phyloP scores from a whole-genome alignment of 2,329 filamentous ascomycete species.

The Paraconiothyrium brasiliense region DNA sequence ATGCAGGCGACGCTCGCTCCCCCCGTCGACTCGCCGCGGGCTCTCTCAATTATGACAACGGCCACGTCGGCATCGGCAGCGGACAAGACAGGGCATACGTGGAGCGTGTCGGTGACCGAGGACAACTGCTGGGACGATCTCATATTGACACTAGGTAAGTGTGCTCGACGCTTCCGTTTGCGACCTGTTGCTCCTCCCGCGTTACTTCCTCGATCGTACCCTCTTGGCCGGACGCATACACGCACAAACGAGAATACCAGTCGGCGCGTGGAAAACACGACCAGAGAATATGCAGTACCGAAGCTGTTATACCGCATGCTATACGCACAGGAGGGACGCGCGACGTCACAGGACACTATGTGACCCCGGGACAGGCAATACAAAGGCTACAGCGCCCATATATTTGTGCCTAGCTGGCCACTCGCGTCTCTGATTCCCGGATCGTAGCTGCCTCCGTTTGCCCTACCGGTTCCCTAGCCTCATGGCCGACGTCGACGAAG shows the following conservation, averaged over 20 bases:
- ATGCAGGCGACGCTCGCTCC: constrained; percentile 37
- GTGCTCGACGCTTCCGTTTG: constrained; percentile 7
- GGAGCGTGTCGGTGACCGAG: constrained; percentile 51
- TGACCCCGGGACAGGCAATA: background rate
- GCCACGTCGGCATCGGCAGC: constrained; percentile 45
- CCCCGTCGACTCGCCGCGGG: constrained; percentile 39
- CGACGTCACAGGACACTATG: no score
- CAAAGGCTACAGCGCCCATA: no score
- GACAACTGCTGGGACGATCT: constrained; percentile 60
- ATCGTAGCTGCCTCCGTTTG: no score
- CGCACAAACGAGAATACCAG: background rate
- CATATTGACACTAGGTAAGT: constrained; percentile 56
- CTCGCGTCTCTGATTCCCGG: no score
- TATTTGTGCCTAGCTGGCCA: no score
- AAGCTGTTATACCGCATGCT: no score
- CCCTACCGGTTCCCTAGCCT: no score
- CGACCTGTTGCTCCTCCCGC: constrained; percentile 19
- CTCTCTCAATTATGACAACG: constrained; percentile 47
- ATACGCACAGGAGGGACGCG: no score
- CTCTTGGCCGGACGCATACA: background rate
- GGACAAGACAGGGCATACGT: constrained; percentile 55
- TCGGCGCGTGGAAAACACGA: background rate
- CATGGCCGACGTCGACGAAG: no score
- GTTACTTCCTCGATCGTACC: constrained; percentile 1
- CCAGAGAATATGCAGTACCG: no score